Base-by-base conservation (phyloP, 176 grass and related monocot species). In the Eragrostis nindensis region DNA sequence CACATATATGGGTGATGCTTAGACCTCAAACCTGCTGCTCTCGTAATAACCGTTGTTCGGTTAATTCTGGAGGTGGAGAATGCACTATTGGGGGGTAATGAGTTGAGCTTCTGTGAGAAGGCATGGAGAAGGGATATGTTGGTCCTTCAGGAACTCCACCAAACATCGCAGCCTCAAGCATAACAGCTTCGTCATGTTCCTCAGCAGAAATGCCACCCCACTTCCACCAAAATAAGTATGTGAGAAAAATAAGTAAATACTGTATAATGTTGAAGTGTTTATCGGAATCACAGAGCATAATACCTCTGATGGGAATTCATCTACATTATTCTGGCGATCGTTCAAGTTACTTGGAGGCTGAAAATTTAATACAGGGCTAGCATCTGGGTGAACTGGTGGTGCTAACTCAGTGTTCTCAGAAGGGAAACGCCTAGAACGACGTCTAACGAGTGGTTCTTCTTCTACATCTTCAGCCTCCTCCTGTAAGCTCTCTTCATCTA, bases 131-230 rank as follows among this genome's bases (percentile, higher is more conserved):
- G 30, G 80, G 93, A 93, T 93, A 90, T 27, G 81, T 46, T 73
- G 84, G 49, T 85, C 82, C 86, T 80, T 91, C 88, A 80, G 90
- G 88, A 83, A 99, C 80, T 73, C 90, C 89, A 77, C 96, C 96
- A 79, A 99, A 99, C 90, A 99, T 99, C 54, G 96, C 96, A 59
- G 90, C 96, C 76, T 99, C 96, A 67, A 99, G 90, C 96, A 99
- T 99, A 88, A 99, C 82, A 70, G 96, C 96, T 86, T 99, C 96
- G 76, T 99, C 92, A 73, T 93, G 96, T 67, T 99, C 92, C 88
- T 93, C 85, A 63, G 91, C 90, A 71, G 96, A 95, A 75, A 99
- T 95, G 53, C 92, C 96, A 71, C 96, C 96, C 92, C 92, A 99
- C 96, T 99, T 86, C 70, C 48, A 86, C 42, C 32, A 85, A 62